These are phyloP conservation scores for Wickerhamomyces alni DNA, from an alignment of 805 yeast genomes.

Conservation along the genomic window DNA sequence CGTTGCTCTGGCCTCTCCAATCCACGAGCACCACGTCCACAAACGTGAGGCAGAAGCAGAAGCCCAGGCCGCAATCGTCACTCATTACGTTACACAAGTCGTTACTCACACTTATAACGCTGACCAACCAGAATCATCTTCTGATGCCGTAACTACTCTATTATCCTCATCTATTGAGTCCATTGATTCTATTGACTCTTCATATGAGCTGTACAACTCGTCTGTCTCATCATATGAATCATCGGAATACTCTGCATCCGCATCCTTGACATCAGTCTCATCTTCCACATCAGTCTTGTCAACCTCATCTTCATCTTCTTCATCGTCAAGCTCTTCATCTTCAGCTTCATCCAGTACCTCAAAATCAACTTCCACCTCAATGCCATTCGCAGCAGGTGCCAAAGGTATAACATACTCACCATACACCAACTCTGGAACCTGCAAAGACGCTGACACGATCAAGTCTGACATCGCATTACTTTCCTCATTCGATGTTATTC, in stretches of 20 bases:
- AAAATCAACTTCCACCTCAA: slow-evolving; percentile 24
- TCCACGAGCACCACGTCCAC: slow-evolving; percentile 43
- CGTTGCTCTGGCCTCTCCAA: slow-evolving; percentile 3
- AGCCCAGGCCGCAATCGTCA: slow-evolving; percentile 34
- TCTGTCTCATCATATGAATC: too few relatives aligned
- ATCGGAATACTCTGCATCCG: slow-evolving; percentile 7
- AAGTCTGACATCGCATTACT: slow-evolving; percentile 40
- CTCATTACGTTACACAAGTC: slow-evolving; percentile 18
- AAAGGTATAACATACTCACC: slow-evolving; percentile 68
- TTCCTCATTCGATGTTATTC: slow-evolving; percentile 41
- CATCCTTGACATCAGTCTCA: slow-evolving; percentile 11
- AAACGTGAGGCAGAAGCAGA: slow-evolving; percentile 39
- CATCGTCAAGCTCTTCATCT: slow-evolving; percentile 12
- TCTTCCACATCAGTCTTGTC: slow-evolving; percentile 9
- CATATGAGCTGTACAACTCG: too few relatives aligned
- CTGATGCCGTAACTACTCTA: slow-evolving; percentile 13
- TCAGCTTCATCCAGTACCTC: slow-evolving; percentile 24
- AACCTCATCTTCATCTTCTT: slow-evolving; percentile 9
- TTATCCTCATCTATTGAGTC: too few relatives aligned
- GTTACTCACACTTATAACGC: slow-evolving; percentile 2
- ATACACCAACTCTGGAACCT: slow-evolving; percentile 46
- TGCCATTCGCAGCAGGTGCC: slow-evolving; percentile 28
- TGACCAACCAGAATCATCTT: slow-evolving; percentile 9
- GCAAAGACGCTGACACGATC: slow-evolving; percentile 45
- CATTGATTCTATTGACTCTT: too few relatives aligned